Base-by-base conservation (phyloP, 2,329 filamentous ascomycete species). In the Colletotrichum echinochloae region DNA sequence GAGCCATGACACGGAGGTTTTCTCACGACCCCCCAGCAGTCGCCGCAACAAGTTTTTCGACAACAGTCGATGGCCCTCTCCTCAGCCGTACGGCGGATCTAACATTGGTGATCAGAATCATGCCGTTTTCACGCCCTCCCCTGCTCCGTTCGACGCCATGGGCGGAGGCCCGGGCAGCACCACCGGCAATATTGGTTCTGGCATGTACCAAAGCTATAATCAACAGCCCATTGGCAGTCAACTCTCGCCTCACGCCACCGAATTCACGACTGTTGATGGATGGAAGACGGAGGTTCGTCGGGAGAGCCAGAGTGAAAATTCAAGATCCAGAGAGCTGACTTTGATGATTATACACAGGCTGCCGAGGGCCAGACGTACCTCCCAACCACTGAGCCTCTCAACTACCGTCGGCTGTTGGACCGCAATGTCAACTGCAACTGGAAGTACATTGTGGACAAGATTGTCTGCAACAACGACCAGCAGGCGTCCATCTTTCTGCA, bases 381-480 rank as follows among this genome's bases (percentile, higher is more conserved):
- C 35, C 91, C 93, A 14, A 92, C 94, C 4, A 92, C 93, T 8
- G 96, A 99, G 81, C 96, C 95, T 14, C 88, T 98, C 76, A 98
- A 99, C 82, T 99, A 98, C 78, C 94, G 96, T 71, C 94, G 95
- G 66, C 88, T 99, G 48, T 89, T 98, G 56, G 96, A 99, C 78
- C 94, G 95, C 78, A 97, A 95, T 79, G 94, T 97, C 81, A 97
- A 93, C 77, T 98, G 95, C 83, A 97, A 99, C 84, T 99, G 95
- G 96, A 97, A 96, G 83, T 98, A 97, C 80, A 98, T 99, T 76
- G 96, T 99, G 65, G 95, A 99, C 84, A 98, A 98, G 86, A 99
- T 99, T 79, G 95, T 99, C 74, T 97, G 94, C 88, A 98, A 95
- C 84, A 98, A 99, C 80, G 96, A 99, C 78, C 96, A 99, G 81